phyloP scores from a whole-genome alignment of 169 alveolate genomes.

The Cryptosporidium ubiquitum region DNA sequence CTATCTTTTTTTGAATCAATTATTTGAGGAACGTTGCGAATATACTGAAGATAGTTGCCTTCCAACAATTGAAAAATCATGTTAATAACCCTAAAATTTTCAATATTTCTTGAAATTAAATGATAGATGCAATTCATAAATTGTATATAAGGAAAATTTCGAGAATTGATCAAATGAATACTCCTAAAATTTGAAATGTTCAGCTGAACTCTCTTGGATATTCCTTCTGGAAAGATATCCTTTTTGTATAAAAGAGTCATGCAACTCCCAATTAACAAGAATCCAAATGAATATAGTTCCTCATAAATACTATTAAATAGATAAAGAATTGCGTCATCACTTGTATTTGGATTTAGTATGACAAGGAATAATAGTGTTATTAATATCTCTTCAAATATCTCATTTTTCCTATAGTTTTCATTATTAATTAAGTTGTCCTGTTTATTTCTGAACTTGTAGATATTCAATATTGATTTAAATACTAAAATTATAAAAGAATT shows the following conservation, averaged over 20 bases:
- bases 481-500: not conserved
- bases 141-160: conserved; percentile 48
- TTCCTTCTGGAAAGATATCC: conserved; percentile 22
- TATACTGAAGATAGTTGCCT: conserved; percentile 9
- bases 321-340: conserved; percentile 22
- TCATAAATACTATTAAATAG: not conserved
- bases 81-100: conserved; percentile 4
- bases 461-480: conserved; percentile 37
- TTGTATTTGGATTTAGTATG: conserved; percentile 58
- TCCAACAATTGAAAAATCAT: conserved; percentile 43
- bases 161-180: conserved; percentile 35
- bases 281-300: conserved; percentile 62
- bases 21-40: not conserved
- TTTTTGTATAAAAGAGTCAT: conserved; percentile 43
- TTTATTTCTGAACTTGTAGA: not conserved
- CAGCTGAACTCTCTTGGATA: conserved; percentile 49
- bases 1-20: not conserved
- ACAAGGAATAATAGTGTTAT: conserved; percentile 20
- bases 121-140: conserved; percentile 20
- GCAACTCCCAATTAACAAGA: conserved; percentile 33
- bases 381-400: conserved; percentile 22
- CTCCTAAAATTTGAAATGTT: conserved; percentile 54
- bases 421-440: not conserved
- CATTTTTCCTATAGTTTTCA: not conserved
- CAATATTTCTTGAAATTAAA: not conserved